phyloP scores from a whole-genome alignment of 345 rosid genomes.

The Erysimum cheiranthoides region DNA sequence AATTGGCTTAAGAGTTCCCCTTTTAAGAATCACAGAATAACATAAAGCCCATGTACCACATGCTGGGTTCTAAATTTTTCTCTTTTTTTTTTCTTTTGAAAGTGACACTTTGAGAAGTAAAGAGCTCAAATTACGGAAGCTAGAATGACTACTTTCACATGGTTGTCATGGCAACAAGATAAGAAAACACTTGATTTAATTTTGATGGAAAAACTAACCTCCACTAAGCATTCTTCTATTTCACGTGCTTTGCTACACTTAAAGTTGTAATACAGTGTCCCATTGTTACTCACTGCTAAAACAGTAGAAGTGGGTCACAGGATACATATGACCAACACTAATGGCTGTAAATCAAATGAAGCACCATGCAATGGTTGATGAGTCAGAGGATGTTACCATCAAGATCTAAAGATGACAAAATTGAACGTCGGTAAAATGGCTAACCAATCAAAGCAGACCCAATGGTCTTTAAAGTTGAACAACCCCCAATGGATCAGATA shows the following conservation, averaged over 20 bases:
- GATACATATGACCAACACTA: constrained; percentile 11
- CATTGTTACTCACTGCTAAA: constrained; percentile 30
- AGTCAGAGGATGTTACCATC: constrained; percentile 37
- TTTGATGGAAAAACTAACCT: constrained; percentile 38
- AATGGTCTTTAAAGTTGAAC: constrained; percentile 11
- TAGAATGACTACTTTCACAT: constrained; percentile 22
- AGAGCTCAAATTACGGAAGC: background rate
- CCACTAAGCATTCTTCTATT: constrained; percentile 31
- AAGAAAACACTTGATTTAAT: constrained; percentile 17
- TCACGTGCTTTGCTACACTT: constrained; percentile 35
- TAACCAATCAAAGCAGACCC: constrained; percentile 36
- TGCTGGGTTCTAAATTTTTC: background rate
- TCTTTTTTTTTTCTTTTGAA: background rate
- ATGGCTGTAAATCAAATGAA: constrained; percentile 24
- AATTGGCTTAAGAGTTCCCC: background rate
- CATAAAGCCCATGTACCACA: background rate
- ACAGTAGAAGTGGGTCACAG: constrained; percentile 36
- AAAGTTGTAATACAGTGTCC: constrained; percentile 7
- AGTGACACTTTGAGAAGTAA: background rate
- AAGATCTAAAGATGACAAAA: constrained; percentile 30
- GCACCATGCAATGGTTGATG: constrained; percentile 37
- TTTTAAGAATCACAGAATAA: background rate
- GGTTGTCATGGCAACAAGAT: constrained; percentile 33
- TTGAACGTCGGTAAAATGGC: background rate
- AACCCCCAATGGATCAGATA: background rate